These are phyloP conservation scores for Leccinum uliginosum DNA, from an alignment of 768 basidiomycete species.

Conservation along the genomic window DNA sequence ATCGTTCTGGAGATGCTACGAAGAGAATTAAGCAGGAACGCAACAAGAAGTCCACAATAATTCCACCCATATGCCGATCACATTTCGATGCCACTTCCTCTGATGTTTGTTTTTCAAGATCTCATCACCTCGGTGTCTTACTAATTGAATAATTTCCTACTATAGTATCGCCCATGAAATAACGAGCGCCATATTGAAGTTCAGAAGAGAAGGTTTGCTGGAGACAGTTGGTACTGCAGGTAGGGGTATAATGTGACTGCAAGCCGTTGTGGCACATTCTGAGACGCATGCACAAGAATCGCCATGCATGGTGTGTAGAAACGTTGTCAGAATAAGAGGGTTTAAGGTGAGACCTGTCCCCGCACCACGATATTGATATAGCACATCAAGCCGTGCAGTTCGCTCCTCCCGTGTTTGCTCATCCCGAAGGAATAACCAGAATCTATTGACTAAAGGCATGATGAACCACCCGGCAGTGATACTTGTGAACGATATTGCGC, in stretches of 20 bases:
- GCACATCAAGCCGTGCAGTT: constrained; percentile 49
- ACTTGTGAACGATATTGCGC: constrained; percentile 47
- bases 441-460: constrained; percentile 85
- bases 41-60: constrained; percentile 50
- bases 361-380: constrained; percentile 60
- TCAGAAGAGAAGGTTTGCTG: constrained; percentile 74
- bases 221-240: constrained; percentile 90
- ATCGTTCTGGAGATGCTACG: constrained; percentile 44
- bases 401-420: constrained; percentile 73
- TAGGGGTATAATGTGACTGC: constrained; percentile 54
- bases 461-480: constrained; percentile 88
- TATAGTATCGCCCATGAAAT: constrained; percentile 80
- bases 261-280: constrained; percentile 78
- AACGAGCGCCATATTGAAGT: constrained; percentile 60
- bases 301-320: constrained; percentile 71
- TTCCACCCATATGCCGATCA: constrained; percentile 55
- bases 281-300: constrained; percentile 77
- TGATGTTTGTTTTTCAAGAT: constrained; percentile 49
- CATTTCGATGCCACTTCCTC: constrained; percentile 73
- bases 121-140: neutral
- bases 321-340: constrained; percentile 70
- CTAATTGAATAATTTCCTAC: neutral
- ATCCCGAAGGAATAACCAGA: constrained; percentile 91
- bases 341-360: constrained; percentile 83
- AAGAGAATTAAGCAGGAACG: constrained; percentile 69